These are phyloP conservation scores for Hypomyces rosellus DNA, from an alignment of 2,329 filamentous ascomycete species.

Conservation along the genomic window DNA sequence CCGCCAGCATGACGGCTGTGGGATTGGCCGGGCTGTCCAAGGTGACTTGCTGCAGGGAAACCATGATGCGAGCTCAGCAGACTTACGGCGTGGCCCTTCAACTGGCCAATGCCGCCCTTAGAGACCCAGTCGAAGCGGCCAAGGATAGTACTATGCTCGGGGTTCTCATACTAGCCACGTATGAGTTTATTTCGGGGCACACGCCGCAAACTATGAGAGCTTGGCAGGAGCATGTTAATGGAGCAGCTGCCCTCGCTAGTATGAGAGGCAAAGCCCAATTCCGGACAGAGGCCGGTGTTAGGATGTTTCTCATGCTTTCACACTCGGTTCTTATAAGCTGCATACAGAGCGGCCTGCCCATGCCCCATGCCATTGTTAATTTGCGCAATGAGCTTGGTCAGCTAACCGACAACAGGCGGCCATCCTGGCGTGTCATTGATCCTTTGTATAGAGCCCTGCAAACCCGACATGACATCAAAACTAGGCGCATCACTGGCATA, in stretches of 20 bases:
- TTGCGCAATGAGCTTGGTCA: slow-evolving; percentile 38
- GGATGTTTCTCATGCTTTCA: slow-evolving; percentile 50
- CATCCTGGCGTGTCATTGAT: slow-evolving; percentile 37
- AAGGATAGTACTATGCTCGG: slow-evolving; percentile 48
- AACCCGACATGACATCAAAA: slow-evolving; percentile 40
- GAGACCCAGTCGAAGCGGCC: slow-evolving; percentile 34
- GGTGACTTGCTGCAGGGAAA: slow-evolving; percentile 33
- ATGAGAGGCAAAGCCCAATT: slow-evolving; percentile 45
- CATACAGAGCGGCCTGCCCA: slow-evolving; percentile 41
- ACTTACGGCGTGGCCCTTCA: slow-evolving; percentile 46
- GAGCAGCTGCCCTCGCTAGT: slow-evolving; percentile 43
- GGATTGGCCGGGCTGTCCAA: slow-evolving; percentile 47
- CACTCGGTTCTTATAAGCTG: slow-evolving; percentile 47
- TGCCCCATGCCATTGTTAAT: slow-evolving; percentile 42
- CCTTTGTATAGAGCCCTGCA: slow-evolving; percentile 41
- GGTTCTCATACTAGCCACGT: slow-evolving; percentile 48
- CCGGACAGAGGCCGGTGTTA: slow-evolving; percentile 36
- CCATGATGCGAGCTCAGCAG: slow-evolving; percentile 42
- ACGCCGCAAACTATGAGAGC: slow-evolving; percentile 40
- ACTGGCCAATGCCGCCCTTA: slow-evolving; percentile 45
- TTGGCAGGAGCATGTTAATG: slow-evolving; percentile 49
- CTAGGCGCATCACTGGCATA: slow-evolving; percentile 28
- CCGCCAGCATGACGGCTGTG: slow-evolving; percentile 49
- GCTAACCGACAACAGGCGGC: slow-evolving; percentile 29
- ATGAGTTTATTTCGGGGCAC: slow-evolving; percentile 46